Evolutionary conservation across 108 stramenopile genomes (phyloP), one percentile per base, ranked within the genome.

Genomic region (Parietichytrium sp.): DNA sequence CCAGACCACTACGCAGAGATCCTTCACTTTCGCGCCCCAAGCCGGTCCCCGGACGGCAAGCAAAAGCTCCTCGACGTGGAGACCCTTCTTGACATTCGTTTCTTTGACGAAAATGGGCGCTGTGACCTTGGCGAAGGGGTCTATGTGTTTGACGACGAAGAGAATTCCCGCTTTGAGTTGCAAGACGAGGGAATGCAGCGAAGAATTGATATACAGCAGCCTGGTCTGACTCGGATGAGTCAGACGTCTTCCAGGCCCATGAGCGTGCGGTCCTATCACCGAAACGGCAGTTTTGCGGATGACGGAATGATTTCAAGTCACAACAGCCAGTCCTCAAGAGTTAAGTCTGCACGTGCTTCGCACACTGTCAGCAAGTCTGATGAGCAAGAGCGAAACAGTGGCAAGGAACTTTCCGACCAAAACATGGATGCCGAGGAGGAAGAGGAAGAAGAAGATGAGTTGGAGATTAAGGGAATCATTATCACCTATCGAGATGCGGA

Each of bases 61-160:
- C n/a, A 42, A 4, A 30, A 72, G 36, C 33, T 72, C 36, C 55
- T 72, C 29, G 91, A 89, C 15, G 83, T 93, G 47, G 93, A 94
- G 50, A 91, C 89, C 25, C 85, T 96, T 42, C 61, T 95, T 30
- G 81, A 91, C 4, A 94, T 94, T 86, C 83, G 87, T 38, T 93
- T 94, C 79, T 93, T 94, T 85, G 85, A 92, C 79, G 81, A 29
- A 18, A 86, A 90, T 3, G 88, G 84, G 18, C 89, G 54, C 50
- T 84, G 54, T 18, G 47, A 72, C 18, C 55, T 72, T 4, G 55
- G 55, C 6, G 42, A 72, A 15, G 55, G 55, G 0, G 55, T 72
- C 15, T 42, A 42, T 30, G 1, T 72, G 13, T 72, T 15, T 18
- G 55, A 72, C 29, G 55, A 72, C 29, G 55, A 72, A 23, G 16